Conservation (phyloP, 2,329 filamentous ascomycete genomes). For the Pseudogymnoascus sp. region DNA sequence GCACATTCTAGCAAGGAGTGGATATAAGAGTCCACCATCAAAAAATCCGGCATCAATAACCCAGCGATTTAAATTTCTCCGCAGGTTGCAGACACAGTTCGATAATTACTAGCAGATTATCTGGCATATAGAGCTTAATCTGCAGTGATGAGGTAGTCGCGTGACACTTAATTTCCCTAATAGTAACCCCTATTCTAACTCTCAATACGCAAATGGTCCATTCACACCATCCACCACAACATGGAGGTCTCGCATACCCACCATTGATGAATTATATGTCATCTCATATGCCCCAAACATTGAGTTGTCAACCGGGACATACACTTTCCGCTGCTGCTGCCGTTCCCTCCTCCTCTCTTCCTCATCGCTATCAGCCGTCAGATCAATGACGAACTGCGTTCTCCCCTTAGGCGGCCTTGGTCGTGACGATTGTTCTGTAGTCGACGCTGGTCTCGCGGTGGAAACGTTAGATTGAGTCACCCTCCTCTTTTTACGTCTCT, state of each 20-base stretch:
- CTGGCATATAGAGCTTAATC: too few relatives aligned
- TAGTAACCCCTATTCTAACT: neutral
- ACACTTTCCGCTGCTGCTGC: neutral
- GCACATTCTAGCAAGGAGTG: neutral
- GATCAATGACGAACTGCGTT: neutral
- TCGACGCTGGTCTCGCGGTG: neutral
- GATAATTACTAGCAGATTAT: too few relatives aligned
- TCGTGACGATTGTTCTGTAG: neutral
- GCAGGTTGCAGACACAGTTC: too few relatives aligned
- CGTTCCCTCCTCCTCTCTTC: neutral
- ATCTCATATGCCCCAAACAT: conserved; percentile 17
- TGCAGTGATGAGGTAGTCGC: too few relatives aligned
- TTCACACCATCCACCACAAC: neutral
- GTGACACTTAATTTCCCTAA: too few relatives aligned
- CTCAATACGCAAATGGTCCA: neutral
- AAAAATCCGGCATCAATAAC: conserved; percentile 32
- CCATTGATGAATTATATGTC: conserved; percentile 12
- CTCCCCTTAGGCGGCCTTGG: neutral
- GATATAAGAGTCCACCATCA: conserved; percentile 25
- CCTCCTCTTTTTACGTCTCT: neutral
- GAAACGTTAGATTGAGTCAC: neutral
- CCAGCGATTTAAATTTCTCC: neutral
- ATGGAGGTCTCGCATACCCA: neutral
- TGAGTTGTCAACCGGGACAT: conserved; percentile 21
- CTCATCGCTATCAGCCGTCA: neutral